Conservation (phyloP, 2,329 filamentous ascomycete genomes). For the Fusarium tupiense region DNA sequence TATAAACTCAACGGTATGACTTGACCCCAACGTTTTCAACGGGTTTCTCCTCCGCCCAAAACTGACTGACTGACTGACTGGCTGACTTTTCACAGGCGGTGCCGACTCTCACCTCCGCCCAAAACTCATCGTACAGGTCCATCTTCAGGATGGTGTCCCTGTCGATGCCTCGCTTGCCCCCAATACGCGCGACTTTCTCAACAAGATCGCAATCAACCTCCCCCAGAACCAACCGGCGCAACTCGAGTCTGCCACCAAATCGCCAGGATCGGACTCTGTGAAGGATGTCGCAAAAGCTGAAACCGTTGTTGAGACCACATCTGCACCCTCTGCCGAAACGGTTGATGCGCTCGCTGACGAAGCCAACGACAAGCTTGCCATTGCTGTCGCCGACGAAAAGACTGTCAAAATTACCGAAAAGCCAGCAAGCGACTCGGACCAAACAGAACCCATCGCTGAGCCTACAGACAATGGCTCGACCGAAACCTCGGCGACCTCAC, state of each 20-base stretch:
- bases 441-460: not conserved
- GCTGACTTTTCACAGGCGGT: constrained; percentile 43
- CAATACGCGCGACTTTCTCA: constrained; percentile 70
- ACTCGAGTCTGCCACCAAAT: not conserved
- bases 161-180: constrained; percentile 75
- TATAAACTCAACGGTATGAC: constrained; percentile 64
- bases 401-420: not conserved
- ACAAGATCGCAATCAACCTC: constrained; percentile 64
- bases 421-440: not conserved
- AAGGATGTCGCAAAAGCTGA: not conserved
- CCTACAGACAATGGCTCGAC: not conserved
- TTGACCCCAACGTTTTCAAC: constrained; percentile 9
- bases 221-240: constrained; percentile 15
- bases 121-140: constrained; percentile 75
- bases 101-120: constrained; percentile 66
- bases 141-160: constrained; percentile 71
- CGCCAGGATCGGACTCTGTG: constrained; percentile 8
- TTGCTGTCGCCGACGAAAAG: not conserved
- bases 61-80: not conserved
- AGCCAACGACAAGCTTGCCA: constrained; percentile 11
- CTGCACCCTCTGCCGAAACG: not conserved
- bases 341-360: constrained; percentile 23
- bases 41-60: constrained; percentile 3
- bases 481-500: not conserved
- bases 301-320: not conserved